Conservation (phyloP, 2,329 filamentous ascomycete species). For the Aspergillus luchuensis region DNA sequence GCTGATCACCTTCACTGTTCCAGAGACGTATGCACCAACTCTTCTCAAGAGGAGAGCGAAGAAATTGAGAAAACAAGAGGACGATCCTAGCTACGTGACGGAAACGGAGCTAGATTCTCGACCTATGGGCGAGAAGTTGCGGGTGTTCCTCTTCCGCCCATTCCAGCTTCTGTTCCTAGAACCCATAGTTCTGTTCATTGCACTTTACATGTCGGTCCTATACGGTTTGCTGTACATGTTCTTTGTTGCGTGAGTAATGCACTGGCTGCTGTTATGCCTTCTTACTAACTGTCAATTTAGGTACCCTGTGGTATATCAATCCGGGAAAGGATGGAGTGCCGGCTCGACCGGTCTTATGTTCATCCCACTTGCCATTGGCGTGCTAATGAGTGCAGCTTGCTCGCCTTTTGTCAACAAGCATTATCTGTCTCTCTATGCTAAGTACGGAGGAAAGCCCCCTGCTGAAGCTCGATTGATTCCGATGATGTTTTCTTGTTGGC, state of each 20-base stretch:
- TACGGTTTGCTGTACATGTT: conserved; percentile 56
- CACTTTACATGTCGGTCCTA: conserved; percentile 81
- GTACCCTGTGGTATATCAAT: conserved; percentile 64
- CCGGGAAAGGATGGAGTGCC: conserved; percentile 75
- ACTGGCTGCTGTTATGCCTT: neutral
- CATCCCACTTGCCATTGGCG: conserved; percentile 77
- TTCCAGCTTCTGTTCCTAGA: conserved; percentile 84
- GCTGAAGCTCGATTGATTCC: conserved; percentile 78
- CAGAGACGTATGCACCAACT: conserved; percentile 83
- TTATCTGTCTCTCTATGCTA: conserved; percentile 66
- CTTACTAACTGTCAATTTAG: conserved; percentile 16
- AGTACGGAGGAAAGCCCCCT: conserved; percentile 71
- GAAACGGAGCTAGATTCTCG: conserved; percentile 77
- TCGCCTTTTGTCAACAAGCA: conserved; percentile 77
- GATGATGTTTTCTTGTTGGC: conserved; percentile 78
- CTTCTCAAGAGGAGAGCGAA: conserved; percentile 71
- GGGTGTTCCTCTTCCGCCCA: conserved; percentile 75
- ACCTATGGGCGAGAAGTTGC: conserved; percentile 67
- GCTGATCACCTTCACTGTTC: conserved; percentile 82
- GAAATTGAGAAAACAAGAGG: conserved; percentile 70
- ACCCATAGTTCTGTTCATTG: conserved; percentile 81
- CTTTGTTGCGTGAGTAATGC: conserved; percentile 56
- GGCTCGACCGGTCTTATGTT: conserved; percentile 82
- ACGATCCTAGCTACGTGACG: conserved; percentile 69
- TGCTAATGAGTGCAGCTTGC: conserved; percentile 66